Conservation (phyloP, 2,329 filamentous ascomycete genomes). For the Calycina marina region DNA sequence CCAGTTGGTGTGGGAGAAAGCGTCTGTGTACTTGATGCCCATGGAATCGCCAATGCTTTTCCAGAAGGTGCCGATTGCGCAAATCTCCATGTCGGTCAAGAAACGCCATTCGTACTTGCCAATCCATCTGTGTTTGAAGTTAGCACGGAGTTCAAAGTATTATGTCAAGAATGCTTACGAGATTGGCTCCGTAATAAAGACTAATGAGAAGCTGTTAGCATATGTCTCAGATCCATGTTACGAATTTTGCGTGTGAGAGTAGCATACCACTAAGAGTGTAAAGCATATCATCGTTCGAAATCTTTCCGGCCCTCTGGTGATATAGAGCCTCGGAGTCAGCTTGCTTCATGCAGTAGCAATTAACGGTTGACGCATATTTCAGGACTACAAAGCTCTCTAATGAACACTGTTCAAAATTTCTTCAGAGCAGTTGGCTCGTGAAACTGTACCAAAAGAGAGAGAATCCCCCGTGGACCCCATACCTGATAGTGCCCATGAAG, state of each 20-base stretch:
- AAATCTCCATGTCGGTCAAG: constrained; percentile 51
- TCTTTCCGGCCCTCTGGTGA: constrained; percentile 40
- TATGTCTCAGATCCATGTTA: not conserved
- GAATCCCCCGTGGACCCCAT: no score
- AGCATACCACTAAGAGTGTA: constrained; percentile 39
- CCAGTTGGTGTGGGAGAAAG: constrained; percentile 25
- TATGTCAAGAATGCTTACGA: not conserved
- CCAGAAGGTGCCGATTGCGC: constrained; percentile 56
- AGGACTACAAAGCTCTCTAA: no score
- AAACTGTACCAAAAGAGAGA: no score
- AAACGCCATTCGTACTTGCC: constrained; percentile 54
- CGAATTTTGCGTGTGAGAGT: not conserved
- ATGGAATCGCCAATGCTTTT: constrained; percentile 57
- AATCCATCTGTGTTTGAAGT: constrained; percentile 36
- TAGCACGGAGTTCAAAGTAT: not conserved
- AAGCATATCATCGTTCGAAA: constrained; percentile 46
- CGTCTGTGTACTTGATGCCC: constrained; percentile 36
- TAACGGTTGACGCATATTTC: no score
- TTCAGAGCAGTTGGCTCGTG: no score
- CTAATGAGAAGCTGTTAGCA: not conserved
- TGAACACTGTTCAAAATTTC: no score
- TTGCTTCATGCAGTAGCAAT: no score
- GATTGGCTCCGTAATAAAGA: constrained; percentile 50
- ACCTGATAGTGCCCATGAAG: constrained; percentile 44
- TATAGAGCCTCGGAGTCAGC: no score